Base-by-base conservation (phyloP, 768 basidiomycete genomes). In the Strobilomyces echinocephalus region DNA sequence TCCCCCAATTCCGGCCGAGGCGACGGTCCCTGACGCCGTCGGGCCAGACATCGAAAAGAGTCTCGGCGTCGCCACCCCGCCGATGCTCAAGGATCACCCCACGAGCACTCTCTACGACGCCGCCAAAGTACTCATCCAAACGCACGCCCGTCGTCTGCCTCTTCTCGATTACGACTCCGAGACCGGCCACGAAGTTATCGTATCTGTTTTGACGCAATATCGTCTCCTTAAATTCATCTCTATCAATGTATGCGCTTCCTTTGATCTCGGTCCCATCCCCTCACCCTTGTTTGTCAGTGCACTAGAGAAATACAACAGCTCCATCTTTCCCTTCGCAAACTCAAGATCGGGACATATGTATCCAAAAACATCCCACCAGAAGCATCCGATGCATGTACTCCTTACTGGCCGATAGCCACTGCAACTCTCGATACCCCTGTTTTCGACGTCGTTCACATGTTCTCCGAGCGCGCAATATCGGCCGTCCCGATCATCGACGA, bases 391-490 rank as follows among this genome's bases (percentile, higher is more conserved):
- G 76, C 75, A 46, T 74, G 79, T 39, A 86, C 87, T 53, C 90
- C 88, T 1, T 97, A 85, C 70, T 81, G 87, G 68, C 97, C 97
- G 3, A 85, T 98, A 52, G 88, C 91, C 6, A 97, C 94, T 0
- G 95, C 95, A 11, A 94, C 85, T 31, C 76, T 95, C 63, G 75
- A 84, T 52, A 97, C 95, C 0, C 88, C 90, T 28, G 97, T 99
- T 3, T 97, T 97, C 63, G 94, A 98, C 64, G 93, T 98, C 55
- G 97, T 98, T 3, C 97, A 99, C 66, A 93, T 95, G 88, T 98
- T 98, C 69, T 95, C 92, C 0, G 90, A 94, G 69, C 82, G 88
- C 40, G 87, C 94, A 26, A 97, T 99, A 60, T 94, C 91, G 9
- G 95, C 95, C 6, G 95, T 99, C 6, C 97, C 97, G 8, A 97